These are phyloP conservation scores for Sparassis latifolia DNA, from an alignment of 1,284 basidiomycete species.

Conservation along the genomic window DNA sequence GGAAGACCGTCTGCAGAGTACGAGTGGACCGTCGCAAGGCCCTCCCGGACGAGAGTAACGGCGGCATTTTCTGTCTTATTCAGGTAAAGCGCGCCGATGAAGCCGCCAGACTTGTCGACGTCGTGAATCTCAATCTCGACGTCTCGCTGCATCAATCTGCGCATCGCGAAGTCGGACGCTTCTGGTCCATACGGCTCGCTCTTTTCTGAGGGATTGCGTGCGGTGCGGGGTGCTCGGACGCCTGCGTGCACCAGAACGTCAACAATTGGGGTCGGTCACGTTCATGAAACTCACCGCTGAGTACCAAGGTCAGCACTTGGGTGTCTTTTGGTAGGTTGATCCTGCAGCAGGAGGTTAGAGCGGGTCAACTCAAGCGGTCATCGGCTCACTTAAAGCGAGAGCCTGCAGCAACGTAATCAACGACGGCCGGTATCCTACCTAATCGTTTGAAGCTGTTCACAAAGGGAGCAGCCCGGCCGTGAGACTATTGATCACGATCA, in stretches of 20 bases:
- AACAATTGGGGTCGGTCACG: background rate
- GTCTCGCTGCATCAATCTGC: constrained; percentile 88
- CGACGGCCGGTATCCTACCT: constrained; percentile 78
- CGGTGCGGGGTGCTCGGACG: constrained; percentile 79
- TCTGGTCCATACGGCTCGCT: constrained; percentile 87
- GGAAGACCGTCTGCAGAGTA: constrained; percentile 82
- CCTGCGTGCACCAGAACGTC: constrained; percentile 33
- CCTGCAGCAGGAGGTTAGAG: constrained; percentile 30
- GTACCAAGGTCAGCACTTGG: constrained; percentile 83
- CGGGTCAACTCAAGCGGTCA: background rate
- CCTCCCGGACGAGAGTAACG: constrained; percentile 78
- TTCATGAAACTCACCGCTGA: constrained; percentile 52
- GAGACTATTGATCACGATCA: constrained; percentile 38
- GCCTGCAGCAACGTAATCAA: constrained; percentile 91
- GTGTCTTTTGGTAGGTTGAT: constrained; percentile 88
- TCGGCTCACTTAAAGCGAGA: constrained; percentile 82
- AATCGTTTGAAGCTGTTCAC: constrained; percentile 88
- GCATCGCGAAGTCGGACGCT: constrained; percentile 75
- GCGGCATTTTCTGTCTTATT: constrained; percentile 84
- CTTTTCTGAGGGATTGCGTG: constrained; percentile 79
- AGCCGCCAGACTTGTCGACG: constrained; percentile 92
- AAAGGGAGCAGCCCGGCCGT: constrained; percentile 75
- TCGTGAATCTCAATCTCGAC: constrained; percentile 89
- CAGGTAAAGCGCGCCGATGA: constrained; percentile 85
- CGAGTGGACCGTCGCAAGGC: constrained; percentile 80